These are phyloP conservation scores for Lumnitzera racemosa DNA, from an alignment of 345 rosid genomes.

Conservation along the genomic window DNA sequence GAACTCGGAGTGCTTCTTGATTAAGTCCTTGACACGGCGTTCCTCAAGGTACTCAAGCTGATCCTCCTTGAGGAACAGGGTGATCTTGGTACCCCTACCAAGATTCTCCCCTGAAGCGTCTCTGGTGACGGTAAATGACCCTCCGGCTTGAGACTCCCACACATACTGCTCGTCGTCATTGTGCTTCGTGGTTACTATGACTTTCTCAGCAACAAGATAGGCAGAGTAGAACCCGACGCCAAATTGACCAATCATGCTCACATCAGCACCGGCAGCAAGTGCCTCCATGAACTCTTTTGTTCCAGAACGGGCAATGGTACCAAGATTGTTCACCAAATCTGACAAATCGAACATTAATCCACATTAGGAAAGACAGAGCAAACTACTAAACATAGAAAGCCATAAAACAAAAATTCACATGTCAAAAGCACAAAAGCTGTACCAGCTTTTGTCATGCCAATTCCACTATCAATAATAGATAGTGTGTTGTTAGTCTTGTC, in stretches of 20 bases:
- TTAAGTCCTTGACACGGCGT: slow-evolving; percentile 14
- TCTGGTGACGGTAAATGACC: slow-evolving; percentile 2
- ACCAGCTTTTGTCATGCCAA: slow-evolving; percentile 15
- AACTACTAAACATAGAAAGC: background rate
- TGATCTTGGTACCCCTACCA: slow-evolving; percentile 6
- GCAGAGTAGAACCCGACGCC: slow-evolving; percentile 1
- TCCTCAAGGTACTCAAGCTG: slow-evolving; percentile 14
- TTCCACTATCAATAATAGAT: slow-evolving; percentile 10
- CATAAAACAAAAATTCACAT: background rate
- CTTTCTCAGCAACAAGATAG: slow-evolving; percentile 1
- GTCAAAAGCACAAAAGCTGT: background rate
- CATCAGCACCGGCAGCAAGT: slow-evolving; percentile 5
- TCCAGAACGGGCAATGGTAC: slow-evolving; percentile 3
- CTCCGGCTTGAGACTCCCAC: slow-evolving; percentile 2
- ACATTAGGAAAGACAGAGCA: background rate
- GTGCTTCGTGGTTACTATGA: background rate
- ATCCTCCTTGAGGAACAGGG: slow-evolving; percentile 12
- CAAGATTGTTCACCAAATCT: slow-evolving; percentile 5
- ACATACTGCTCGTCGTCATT: slow-evolving; percentile 7
- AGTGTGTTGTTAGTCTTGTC: slow-evolving; percentile 13
- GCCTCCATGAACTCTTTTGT: slow-evolving; percentile 3
- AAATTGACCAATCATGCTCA: slow-evolving; percentile 3
- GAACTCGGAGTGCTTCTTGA: slow-evolving; percentile 17
- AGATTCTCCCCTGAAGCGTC: slow-evolving; percentile 3
- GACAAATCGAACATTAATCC: background rate